A percentile compares a stretch with the other conserved stretches of the same genome.
Evolutionary conservation across 495 filamentous ascomycete species (phyloP).

Genomic region (Daldinia concentrica): DNA sequence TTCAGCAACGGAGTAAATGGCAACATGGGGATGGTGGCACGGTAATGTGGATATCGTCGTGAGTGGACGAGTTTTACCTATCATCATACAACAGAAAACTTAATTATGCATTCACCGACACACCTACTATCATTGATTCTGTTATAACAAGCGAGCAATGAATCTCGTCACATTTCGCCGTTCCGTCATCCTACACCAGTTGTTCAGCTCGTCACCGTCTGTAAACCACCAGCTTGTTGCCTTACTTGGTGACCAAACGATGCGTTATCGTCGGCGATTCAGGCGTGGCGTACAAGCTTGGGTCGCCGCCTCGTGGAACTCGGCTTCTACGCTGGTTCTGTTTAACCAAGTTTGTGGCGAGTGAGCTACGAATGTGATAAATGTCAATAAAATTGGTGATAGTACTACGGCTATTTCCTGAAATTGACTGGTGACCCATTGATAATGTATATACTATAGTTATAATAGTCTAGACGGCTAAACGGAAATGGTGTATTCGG

Average conservation of each 20-base stretch:
- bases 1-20: conserved; percentile 15
- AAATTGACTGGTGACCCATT: not conserved
- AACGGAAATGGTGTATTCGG: not conserved
- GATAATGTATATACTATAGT: not conserved
- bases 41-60: conserved; percentile 4
- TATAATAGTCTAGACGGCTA: not conserved
- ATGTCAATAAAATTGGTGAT: not conserved
- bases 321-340: not conserved
- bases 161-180: not conserved
- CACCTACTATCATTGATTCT: not conserved
- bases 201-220: not conserved
- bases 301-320: not conserved
- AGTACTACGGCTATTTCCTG: not conserved
- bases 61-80: not conserved
- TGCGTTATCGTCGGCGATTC: not conserved
- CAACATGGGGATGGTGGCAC: not conserved
- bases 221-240: not conserved
- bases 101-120: not conserved
- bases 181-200: not conserved
- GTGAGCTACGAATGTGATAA: not conserved
- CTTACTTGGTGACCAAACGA: not conserved
- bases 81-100: not conserved
- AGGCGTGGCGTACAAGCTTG: conserved; percentile 7
- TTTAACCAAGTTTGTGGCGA: conserved; percentile 1
- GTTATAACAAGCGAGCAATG: not conserved